Conservation (phyloP, 2,329 filamentous ascomycete genomes). For the Ophiostoma triangulosporum region DNA sequence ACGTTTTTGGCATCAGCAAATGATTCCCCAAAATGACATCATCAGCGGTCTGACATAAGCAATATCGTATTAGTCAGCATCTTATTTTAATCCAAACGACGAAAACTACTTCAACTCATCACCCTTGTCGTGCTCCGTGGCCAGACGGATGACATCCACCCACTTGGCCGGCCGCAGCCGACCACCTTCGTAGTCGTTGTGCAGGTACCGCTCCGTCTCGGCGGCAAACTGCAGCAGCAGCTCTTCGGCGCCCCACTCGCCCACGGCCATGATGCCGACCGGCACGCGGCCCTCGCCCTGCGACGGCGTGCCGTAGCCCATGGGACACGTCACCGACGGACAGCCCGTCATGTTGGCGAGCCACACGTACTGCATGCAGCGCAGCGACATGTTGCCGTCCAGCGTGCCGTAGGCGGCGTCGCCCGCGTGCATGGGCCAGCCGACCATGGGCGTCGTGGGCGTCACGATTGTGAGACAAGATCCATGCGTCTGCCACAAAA, state of each 20-base stretch:
- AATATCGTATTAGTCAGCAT: too few species aligned
- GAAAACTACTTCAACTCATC: background rate
- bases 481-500: conserved; percentile 59
- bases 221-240: conserved; percentile 45
- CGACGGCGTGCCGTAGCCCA: conserved; percentile 52
- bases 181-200: conserved; percentile 30
- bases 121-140: conserved; percentile 15
- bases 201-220: conserved; percentile 42
- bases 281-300: conserved; percentile 46
- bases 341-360: conserved; percentile 71
- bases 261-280: conserved; percentile 49
- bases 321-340: conserved; percentile 60
- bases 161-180: conserved; percentile 39
- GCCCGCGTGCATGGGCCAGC: conserved; percentile 50
- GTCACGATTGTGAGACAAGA: conserved; percentile 57
- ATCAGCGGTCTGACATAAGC: too few species aligned
- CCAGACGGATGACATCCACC: conserved; percentile 40
- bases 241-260: conserved; percentile 55
- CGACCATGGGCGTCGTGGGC: conserved; percentile 61
- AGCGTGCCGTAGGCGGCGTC: conserved; percentile 58
- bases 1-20: too few species aligned
- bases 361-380: conserved; percentile 76
- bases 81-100: too few species aligned
- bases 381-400: conserved; percentile 59
- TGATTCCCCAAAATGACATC: too few species aligned